phyloP scores from a whole-genome alignment of 148 eudicot species.

The Tetragonia tetragonoides region DNA sequence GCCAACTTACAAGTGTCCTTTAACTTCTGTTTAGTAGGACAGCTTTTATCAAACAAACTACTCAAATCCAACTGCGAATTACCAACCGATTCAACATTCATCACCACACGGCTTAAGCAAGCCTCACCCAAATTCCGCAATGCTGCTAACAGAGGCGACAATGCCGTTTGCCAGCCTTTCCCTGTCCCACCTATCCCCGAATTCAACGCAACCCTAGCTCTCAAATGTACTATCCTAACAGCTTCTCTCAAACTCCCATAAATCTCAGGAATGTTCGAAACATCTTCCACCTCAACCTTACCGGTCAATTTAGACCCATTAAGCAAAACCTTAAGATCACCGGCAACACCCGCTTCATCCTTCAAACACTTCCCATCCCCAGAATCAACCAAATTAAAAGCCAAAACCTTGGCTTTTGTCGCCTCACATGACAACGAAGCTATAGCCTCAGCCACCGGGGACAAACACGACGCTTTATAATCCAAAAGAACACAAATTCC shows the following conservation, averaged over 20 bases:
- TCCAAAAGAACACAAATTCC: conserved; percentile 69
- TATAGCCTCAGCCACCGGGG: conserved; percentile 43
- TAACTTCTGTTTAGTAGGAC: conserved; percentile 36
- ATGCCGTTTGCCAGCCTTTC: conserved; percentile 32
- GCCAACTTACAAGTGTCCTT: conserved; percentile 28
- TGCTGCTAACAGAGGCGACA: conserved; percentile 29
- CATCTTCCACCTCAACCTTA: conserved; percentile 33
- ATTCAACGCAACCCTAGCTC: conserved; percentile 53
- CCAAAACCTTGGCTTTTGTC: conserved; percentile 38
- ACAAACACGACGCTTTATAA: conserved; percentile 38
- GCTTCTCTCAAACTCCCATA: conserved; percentile 65
- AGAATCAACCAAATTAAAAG: conserved; percentile 54
- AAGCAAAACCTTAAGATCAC: conserved; percentile 74
- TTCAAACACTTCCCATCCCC: conserved; percentile 70
- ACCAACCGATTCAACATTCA: conserved; percentile 32
- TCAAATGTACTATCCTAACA: conserved; percentile 48
- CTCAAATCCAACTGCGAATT: conserved; percentile 38
- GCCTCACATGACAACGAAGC: conserved; percentile 86
- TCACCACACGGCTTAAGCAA: conserved; percentile 44
- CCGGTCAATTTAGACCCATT: conserved; percentile 76
- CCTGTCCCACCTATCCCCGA: conserved; percentile 32
- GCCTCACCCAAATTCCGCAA: conserved; percentile 47
- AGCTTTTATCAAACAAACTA: conserved; percentile 31
- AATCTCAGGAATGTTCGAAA: conserved; percentile 49
- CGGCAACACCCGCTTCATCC: conserved; percentile 69